Evolutionary conservation across 2,329 filamentous ascomycete genomes (phyloP).

Genomic region (Penicillium fuscoglaucum): DNA sequence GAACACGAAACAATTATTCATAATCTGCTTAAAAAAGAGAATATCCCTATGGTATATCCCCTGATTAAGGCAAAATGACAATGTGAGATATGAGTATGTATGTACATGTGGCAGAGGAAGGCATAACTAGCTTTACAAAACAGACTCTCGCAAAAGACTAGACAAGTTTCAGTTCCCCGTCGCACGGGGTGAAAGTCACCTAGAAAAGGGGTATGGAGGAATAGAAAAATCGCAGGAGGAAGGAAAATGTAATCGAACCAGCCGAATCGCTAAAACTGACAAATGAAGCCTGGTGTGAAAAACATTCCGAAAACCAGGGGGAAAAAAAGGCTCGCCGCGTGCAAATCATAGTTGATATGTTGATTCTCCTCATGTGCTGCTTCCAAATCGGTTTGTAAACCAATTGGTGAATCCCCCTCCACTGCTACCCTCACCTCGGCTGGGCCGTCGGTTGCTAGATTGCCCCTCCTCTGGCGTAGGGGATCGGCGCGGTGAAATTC

Average conservation of each 20-base stretch:
- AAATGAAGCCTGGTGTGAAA: not conserved
- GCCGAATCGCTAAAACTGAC: constrained; percentile 6
- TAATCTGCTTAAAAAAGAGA: not conserved
- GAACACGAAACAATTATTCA: not conserved
- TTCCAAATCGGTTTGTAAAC: constrained; percentile 29
- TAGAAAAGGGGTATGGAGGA: constrained; percentile 3
- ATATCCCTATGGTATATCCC: not conserved
- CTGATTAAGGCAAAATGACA: not conserved
- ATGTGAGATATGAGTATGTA: not conserved
- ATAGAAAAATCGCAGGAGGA: not conserved
- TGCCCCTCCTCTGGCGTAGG: constrained; percentile 12
- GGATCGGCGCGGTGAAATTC: constrained; percentile 4
- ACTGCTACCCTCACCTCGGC: constrained; percentile 13
- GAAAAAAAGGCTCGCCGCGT: not conserved
- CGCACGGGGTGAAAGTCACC: not conserved
- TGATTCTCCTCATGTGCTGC: constrained; percentile 6
- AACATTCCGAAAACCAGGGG: not conserved
- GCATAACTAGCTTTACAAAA: not conserved
- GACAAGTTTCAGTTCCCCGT: not conserved
- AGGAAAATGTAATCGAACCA: not conserved
- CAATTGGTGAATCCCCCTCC: constrained; percentile 31
- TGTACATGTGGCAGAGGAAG: not conserved
- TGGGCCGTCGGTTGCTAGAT: constrained; percentile 15
- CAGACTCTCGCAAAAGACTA: not conserved
- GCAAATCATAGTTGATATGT: constrained; percentile 7